These are phyloP conservation scores for Ilyonectria destructans DNA, from an alignment of 2,329 filamentous ascomycete genomes.

Conservation along the genomic window DNA sequence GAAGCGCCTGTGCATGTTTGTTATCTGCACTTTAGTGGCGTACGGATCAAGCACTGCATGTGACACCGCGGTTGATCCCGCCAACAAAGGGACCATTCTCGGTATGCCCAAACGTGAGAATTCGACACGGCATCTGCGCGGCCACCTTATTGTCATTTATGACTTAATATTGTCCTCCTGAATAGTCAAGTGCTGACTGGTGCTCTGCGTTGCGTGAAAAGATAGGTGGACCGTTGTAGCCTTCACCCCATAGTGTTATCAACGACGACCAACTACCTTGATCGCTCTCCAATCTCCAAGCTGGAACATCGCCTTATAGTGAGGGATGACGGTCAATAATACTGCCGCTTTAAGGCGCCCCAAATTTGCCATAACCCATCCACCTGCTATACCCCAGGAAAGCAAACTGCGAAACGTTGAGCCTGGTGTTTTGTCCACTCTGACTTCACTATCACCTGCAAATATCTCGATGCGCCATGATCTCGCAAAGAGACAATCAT, in stretches of 20 bases:
- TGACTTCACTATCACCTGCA: no score
- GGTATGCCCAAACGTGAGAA: neutral
- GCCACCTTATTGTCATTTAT: neutral
- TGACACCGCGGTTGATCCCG: neutral
- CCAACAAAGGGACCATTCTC: neutral
- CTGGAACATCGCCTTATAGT: neutral
- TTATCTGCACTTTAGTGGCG: neutral
- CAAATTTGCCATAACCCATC: no score
- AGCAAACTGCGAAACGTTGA: no score
- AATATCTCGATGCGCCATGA: no score
- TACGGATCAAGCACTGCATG: neutral
- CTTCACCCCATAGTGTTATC: neutral
- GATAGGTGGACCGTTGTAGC: no score
- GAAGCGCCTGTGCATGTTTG: neutral
- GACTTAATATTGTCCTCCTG: neutral
- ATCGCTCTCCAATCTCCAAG: neutral
- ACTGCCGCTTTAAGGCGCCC: no score
- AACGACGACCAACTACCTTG: neutral
- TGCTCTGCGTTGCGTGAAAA: neutral
- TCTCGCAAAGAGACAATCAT: no score
- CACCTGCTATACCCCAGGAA: no score
- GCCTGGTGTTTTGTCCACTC: no score
- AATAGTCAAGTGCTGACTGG: neutral
- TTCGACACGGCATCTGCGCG: neutral
- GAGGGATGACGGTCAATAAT: no score